Evolutionary conservation across 306 rosid species (phyloP), one percentile per base, ranked within the genome.

Genomic region (Cucumis hystrix): DNA sequence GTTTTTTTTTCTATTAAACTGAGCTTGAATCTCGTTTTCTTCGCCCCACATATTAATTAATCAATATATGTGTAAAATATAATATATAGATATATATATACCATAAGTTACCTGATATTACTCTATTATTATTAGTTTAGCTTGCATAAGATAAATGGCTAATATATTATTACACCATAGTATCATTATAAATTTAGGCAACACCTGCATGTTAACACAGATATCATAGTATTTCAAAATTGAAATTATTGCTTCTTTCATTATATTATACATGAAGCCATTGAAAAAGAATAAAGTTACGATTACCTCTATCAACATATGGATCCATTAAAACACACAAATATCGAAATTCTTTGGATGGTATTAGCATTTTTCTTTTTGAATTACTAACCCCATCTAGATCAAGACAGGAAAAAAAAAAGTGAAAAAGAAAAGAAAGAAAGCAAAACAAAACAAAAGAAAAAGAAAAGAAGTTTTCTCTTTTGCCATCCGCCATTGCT

Each of bases 401-500:
- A 67, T 67, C 74, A 67, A 40, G 33, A 21, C 10, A 67, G 33
- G 7, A 40, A 67, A 66, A 66, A 66, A 37, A 4, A 33, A 8
- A 10, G 10, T 8, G 37, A 40, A 10, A 9, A 37, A 61, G 7
- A 28, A 18, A 3, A 67, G 11, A 10, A 20, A 39, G n/a, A n/a
- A 41, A 25, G 17, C 25, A 23, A 23, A 23, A 45, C 28, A 47
- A 71, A 10, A 73, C 10, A 30, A 73, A 3, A 10, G n/a, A 30
- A 54, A 54, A 51, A 17, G 30, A 30, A 74, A 52, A 6, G 64
- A 52, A 71, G 35, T 57, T 68, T 74, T 77, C 83, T 77, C 85
- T 68, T 61, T 75, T 71, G 76, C 55, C 55, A 62, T 77, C 30
- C 33, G 20, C 43, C 49, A 18, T 45, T 13, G 82, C 79, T 75